Conservation (phyloP, 208 protist species). For the Acanthamoeba lenticulata region DNA sequence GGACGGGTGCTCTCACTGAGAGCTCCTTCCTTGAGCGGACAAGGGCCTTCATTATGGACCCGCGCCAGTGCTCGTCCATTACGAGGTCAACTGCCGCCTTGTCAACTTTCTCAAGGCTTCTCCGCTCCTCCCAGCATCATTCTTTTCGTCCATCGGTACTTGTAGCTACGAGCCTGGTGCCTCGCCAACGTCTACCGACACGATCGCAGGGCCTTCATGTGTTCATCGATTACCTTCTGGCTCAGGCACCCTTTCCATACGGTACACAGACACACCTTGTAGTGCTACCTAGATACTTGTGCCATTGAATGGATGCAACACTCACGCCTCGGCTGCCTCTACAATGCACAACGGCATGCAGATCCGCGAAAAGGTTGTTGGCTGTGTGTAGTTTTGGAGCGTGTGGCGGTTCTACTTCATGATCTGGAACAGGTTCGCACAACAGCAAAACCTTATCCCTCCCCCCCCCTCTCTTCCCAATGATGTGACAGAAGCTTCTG, state of each 20-base stretch:
- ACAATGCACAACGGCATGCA: neutral
- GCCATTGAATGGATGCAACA: too few species aligned
- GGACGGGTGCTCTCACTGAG: neutral
- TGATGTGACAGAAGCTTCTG: neutral
- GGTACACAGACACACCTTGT: neutral
- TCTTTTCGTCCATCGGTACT: neutral
- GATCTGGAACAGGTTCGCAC: neutral
- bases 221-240: neutral
- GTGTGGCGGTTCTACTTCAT: neutral
- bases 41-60: neutral
- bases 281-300: neutral
- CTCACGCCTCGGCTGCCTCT: neutral
- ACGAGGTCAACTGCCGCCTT: constrained; percentile 16
- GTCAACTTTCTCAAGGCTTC: neutral
- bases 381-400: neutral
- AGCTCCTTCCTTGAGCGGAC: neutral
- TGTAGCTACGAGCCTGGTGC: neutral
- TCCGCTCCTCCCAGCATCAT: neutral
- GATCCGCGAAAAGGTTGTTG: neutral
- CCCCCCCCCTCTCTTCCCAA: neutral
- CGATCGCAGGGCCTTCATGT: neutral
- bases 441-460: neutral
- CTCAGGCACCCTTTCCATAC: neutral
- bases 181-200: too few species aligned
- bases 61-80: neutral